A percentile compares a stretch with the other conserved stretches of the same genome.
Conservation (phyloP, 257 asterid species). For the Solanum virginianum region DNA sequence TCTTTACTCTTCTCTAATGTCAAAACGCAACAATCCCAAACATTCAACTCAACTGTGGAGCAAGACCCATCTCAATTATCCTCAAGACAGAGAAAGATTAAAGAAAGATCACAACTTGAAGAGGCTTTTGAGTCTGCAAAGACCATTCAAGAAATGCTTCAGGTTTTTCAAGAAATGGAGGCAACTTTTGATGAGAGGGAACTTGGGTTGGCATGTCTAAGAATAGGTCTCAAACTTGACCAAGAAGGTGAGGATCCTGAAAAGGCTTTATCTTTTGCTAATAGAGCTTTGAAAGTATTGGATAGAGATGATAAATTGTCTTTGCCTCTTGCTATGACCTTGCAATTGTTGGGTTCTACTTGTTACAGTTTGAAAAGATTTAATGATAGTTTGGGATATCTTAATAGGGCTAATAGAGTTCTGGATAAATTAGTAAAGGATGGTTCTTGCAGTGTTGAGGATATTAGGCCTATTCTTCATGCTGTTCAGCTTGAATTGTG, state of each 20-base stretch:
- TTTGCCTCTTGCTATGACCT: constrained; percentile 77
- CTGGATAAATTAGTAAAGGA: constrained; percentile 42
- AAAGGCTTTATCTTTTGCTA: constrained; percentile 52
- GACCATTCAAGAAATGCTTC: constrained; percentile 64
- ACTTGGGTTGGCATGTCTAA: constrained; percentile 71
- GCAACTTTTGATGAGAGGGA: constrained; percentile 49
- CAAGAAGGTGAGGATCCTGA: constrained; percentile 70
- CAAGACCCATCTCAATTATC: constrained; percentile 30
- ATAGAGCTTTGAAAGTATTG: constrained; percentile 52
- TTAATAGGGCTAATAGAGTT: constrained; percentile 73
- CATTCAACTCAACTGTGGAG: constrained; percentile 35
- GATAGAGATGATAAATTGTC: constrained; percentile 43
- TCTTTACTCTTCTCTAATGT: constrained; percentile 19
- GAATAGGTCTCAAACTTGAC: constrained; percentile 75
- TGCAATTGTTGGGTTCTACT: constrained; percentile 79
- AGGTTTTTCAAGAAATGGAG: constrained; percentile 62
- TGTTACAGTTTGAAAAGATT: constrained; percentile 50
- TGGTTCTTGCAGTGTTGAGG: constrained; percentile 27
- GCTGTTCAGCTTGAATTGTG: constrained; percentile 67
- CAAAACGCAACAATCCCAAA: constrained; percentile 10
- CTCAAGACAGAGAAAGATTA: constrained; percentile 59
- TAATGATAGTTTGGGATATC: constrained; percentile 74
- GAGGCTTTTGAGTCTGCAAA: constrained; percentile 84
- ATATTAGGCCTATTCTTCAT: constrained; percentile 53
- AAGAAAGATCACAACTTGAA: constrained; percentile 53